phyloP scores from a whole-genome alignment of 495 filamentous ascomycete genomes.

The Podospora australis region DNA sequence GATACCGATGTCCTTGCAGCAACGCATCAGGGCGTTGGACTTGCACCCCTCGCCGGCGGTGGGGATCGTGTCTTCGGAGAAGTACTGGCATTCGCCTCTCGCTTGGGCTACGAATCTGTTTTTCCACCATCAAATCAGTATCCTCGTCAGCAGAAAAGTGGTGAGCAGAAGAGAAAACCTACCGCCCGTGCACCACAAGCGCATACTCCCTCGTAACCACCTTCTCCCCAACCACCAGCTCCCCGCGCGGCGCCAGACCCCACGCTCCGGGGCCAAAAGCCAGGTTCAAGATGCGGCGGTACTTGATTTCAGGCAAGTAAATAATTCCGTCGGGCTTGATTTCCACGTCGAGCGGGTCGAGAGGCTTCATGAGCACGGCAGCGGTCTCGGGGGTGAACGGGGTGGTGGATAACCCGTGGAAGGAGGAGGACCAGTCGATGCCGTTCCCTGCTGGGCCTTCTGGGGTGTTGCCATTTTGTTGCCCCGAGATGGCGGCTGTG shows the following conservation, averaged over 20 bases:
- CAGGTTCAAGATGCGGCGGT: slow-evolving; percentile 80
- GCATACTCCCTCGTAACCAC: slow-evolving; percentile 93
- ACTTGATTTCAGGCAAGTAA: slow-evolving; percentile 98
- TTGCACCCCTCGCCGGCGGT: slow-evolving; percentile 96
- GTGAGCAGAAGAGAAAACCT: slow-evolving; percentile 29
- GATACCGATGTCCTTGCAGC: slow-evolving; percentile 95
- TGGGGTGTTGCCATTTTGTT: slow-evolving; percentile 30
- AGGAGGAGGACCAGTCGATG: slow-evolving; percentile 91
- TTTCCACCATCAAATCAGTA: neutral
- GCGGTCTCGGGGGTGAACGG: slow-evolving; percentile 73
- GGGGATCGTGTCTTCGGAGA: slow-evolving; percentile 85
- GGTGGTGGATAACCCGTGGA: slow-evolving; percentile 72
- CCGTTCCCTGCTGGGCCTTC: slow-evolving; percentile 36
- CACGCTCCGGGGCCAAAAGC: slow-evolving; percentile 95
- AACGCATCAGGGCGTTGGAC: slow-evolving; percentile 92
- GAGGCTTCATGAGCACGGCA: slow-evolving; percentile 60
- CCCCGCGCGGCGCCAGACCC: slow-evolving; percentile 85
- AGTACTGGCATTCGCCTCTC: slow-evolving; percentile 93
- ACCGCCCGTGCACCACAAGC: slow-evolving; percentile 84
- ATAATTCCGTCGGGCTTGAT: slow-evolving; percentile 95
- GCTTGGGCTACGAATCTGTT: slow-evolving; percentile 81
- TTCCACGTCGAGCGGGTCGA: slow-evolving; percentile 74
- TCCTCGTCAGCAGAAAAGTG: too few species aligned
- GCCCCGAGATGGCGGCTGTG: slow-evolving; percentile 16
- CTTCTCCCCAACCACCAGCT: slow-evolving; percentile 83